Evolutionary conservation across 1,139 yeast species (phyloP), one percentile per base, ranked within the genome.

Genomic region (Geotrichum europaeum): DNA sequence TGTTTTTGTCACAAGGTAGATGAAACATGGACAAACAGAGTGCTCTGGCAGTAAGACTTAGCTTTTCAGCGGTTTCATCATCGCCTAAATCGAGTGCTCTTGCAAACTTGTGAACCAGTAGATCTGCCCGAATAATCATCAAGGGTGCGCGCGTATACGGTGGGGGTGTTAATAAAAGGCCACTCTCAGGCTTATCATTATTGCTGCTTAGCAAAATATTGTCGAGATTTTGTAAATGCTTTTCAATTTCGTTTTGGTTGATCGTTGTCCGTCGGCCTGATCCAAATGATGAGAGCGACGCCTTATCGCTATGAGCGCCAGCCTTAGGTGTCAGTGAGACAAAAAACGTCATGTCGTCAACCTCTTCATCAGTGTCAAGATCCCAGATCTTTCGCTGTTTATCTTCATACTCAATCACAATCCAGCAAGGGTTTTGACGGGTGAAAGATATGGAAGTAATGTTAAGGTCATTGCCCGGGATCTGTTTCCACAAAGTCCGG

Each of bases 391-490:
- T 50, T 6, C 24, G 53, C 53, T 63, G 62, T 18, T 62, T 63
- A 56, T 62, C 63, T 25, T 63, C 65, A 55, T 66, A 66, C 34
- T 55, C 55, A 25, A 66, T 56, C 49, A 50, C 61, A 22, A 59
- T 32, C 61, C 61, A 59, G 49, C 47, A 47, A 6, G 56, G 51
- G 47, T 51, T 55, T 12, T 55, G 56, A 1, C 25, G 20, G 9
- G 55, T 32, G 28, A 59, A 59, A 3, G 61, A 51, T n/a, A 67
- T 54, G 3, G 53, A 24, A 2, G 51, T 51, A 25, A 68, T 56
- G 4, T 60, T 60, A n/a, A 64, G 55, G 43, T 63, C 63, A 50
- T 65, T 63, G 22, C 71, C 69, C 1, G 71, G 70, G 1, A 68
- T 61, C 15, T 57, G 57, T 6, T 54, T 47, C 58, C 54, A 55